Percentiles rank a stretch among this genome's conserved stretches.
phyloP scores from a whole-genome alignment of 257 asterid species.

The Lantana camara region DNA sequence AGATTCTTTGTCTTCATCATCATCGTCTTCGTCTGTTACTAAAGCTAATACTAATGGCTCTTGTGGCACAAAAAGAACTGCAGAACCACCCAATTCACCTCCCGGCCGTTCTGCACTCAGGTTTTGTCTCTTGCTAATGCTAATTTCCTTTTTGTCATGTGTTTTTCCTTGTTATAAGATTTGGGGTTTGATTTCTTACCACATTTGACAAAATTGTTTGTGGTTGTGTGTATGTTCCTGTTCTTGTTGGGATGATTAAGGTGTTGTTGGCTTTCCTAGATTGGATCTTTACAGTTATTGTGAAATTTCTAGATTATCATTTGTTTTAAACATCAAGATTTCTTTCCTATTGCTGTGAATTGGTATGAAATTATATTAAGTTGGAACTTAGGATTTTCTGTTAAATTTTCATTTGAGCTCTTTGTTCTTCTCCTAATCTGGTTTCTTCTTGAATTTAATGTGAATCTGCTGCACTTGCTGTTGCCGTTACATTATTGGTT shows the following conservation, averaged over 20 bases:
- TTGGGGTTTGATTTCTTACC: background rate
- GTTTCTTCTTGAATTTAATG: constrained; percentile 1
- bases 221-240: background rate
- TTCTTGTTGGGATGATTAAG: background rate
- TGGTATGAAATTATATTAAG: background rate
- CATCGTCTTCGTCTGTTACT: constrained; percentile 56
- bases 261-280: background rate
- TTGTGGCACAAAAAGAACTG: constrained; percentile 72
- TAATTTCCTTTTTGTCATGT: background rate
- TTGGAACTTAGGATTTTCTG: background rate
- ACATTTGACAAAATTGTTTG: background rate
- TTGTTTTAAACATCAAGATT: background rate
- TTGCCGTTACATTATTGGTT: constrained; percentile 19
- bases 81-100: constrained; percentile 80
- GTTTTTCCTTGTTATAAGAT: background rate
- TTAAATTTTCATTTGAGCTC: background rate
- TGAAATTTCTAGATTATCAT: background rate
- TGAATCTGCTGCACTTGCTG: constrained; percentile 23
- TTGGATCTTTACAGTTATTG: background rate
- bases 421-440: constrained; percentile 17
- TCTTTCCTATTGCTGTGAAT: background rate
- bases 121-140: constrained; percentile 27
- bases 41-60: constrained; percentile 42
- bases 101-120: constrained; percentile 64
- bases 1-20: constrained; percentile 52